These are phyloP conservation scores for Wickerhamiella bombiphila DNA, from an alignment of 805 yeast species.

Conservation along the genomic window DNA sequence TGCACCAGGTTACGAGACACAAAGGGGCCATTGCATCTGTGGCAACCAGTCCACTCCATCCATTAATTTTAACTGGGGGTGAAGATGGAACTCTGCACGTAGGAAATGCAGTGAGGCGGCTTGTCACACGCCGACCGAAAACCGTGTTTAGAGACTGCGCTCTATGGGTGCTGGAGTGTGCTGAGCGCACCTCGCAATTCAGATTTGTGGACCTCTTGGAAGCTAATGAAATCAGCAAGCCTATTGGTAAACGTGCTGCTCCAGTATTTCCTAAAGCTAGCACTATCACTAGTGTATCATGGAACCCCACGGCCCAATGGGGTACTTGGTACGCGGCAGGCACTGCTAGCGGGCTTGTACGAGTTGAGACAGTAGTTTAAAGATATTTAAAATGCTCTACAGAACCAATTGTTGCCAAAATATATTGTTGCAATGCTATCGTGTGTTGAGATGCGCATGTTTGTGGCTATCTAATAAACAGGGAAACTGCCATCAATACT, in stretches of 20 bases:
- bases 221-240: constrained; percentile 20
- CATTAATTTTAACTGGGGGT: constrained; percentile 33
- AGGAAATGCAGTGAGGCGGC: constrained; percentile 27
- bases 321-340: constrained; percentile 43
- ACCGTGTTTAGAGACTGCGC: constrained; percentile 15
- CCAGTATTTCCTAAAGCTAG: constrained; percentile 34
- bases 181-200: constrained; percentile 26
- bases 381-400: too few species aligned
- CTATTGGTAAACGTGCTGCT: constrained; percentile 11
- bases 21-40: constrained; percentile 29
- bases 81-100: constrained; percentile 35
- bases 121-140: constrained; percentile 17
- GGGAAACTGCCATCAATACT: constrained; percentile 49
- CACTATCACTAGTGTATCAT: constrained; percentile 34
- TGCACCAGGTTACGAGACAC: constrained; percentile 27
- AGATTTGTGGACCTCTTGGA: constrained; percentile 31
- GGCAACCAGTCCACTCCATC: constrained; percentile 32
- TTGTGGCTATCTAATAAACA: constrained; percentile 31
- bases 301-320: constrained; percentile 37
- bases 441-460: neutral
- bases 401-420: too few species aligned
- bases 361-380: constrained; percentile 23
- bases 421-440: neutral
- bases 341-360: constrained; percentile 35
- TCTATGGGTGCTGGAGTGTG: constrained; percentile 28